Base-by-base conservation (phyloP, 352 stramenopile species). In the Pythium aquatile region DNA sequence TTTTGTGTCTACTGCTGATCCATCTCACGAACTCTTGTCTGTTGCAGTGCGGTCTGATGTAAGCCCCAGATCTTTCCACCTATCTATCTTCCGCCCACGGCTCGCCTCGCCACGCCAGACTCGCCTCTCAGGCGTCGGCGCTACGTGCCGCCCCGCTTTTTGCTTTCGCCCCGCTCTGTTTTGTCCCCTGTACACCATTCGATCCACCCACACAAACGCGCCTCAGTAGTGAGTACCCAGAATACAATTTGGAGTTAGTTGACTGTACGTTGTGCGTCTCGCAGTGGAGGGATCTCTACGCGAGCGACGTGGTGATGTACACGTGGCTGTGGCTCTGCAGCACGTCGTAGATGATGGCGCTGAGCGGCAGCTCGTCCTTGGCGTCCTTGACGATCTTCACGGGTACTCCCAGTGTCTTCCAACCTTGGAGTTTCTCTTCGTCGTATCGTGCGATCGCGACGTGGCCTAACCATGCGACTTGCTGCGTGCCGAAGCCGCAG, bases 401-500 rank as follows among this genome's bases (percentile, higher is more conserved):
- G 4, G 77, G 77, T 8, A 85, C 58, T 16, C 83, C 76, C 13
- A 91, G 63, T 33, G 78, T 47, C 33, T 81, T 48, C 83, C 83
- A 90, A 16, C 82, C 73, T 42, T 87, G 67, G 20, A 63, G 65
- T 17, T 63, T 63, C 24, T 80, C 72, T 17, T 90, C 81, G 42
- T 85, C 82, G 66, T 82, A 91, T 5, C 80, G 72, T 47, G 84
- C 84, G 66, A 93, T 87, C 24, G 75, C 82, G 30, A 93, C 82
- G 52, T 90, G 69, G 29, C 78, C 84, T 17, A 93, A 65, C 84
- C 84, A 93, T 29, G 81, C 37, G 20, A 93, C 75, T 54, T 88
- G 79, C 63, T 93, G 84, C 30, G 80, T 91, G 37, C 81, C 82
- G 20, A 88, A 88, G 44, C 84, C 82, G 52, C 81, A 91, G 69